Percentiles rank a stretch among this genome's conserved stretches.
Evolutionary conservation across 169 alveolate genomes (phyloP).

Genomic region (Plasmodium chabaudi): DNA sequence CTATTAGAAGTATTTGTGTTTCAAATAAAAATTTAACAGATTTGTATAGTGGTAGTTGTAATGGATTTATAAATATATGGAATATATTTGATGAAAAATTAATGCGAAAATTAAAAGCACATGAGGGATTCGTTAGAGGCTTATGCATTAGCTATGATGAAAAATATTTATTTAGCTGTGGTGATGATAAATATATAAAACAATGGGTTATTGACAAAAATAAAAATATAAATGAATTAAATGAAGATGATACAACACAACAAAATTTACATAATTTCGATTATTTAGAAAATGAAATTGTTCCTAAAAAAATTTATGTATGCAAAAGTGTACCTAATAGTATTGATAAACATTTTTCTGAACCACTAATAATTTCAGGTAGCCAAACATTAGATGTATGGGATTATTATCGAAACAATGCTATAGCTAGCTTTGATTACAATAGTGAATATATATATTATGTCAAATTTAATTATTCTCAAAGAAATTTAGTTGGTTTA

Average conservation of each 20-base stretch:
- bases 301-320: constrained; percentile 52
- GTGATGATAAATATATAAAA: constrained; percentile 93
- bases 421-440: constrained; percentile 84
- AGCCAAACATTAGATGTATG: constrained; percentile 88
- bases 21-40: constrained; percentile 78
- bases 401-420: constrained; percentile 83
- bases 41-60: constrained; percentile 95
- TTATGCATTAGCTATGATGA: constrained; percentile 86
- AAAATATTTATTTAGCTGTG: constrained; percentile 88
- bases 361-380: constrained; percentile 90
- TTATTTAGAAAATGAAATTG: constrained; percentile 29
- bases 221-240: constrained; percentile 77
- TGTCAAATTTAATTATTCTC: constrained; percentile 95
- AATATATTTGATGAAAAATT: constrained; percentile 91
- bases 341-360: constrained; percentile 91
- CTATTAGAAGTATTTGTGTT: constrained; percentile 89
- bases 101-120: constrained; percentile 91
- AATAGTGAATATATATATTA: constrained; percentile 85
- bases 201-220: constrained; percentile 80
- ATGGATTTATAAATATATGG: constrained; percentile 97
- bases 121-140: constrained; percentile 96
- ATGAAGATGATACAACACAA: constrained; percentile 35
- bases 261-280: constrained; percentile 13
- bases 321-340: constrained; percentile 84
- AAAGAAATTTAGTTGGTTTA: constrained; percentile 90